phyloP scores from a whole-genome alignment of 2,329 filamentous ascomycete species.

The Pseudopithomyces chartarum region DNA sequence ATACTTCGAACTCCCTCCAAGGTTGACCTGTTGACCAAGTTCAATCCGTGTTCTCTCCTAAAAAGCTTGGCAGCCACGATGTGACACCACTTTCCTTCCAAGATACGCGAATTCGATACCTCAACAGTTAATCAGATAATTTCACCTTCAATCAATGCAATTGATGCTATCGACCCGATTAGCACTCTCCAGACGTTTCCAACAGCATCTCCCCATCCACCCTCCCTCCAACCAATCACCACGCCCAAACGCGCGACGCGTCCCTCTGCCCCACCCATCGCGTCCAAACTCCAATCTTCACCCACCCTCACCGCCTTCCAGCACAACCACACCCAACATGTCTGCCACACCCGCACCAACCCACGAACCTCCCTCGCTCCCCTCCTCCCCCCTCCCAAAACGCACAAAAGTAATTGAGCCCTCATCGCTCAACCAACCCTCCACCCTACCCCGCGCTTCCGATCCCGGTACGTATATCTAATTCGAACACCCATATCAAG shows the following conservation, averaged over 20 bases:
- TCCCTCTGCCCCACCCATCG: constrained; percentile 4
- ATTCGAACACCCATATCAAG: background rate
- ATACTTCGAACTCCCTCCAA: too few relatives aligned
- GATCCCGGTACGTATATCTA: constrained; percentile 25
- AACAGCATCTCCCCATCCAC: background rate
- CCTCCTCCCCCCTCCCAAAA: constrained; percentile 78
- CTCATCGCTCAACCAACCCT: constrained; percentile 34
- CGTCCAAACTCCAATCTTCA: background rate
- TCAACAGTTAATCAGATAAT: too few relatives aligned
- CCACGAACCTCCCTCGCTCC: constrained; percentile 60
- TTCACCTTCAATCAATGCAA: too few relatives aligned
- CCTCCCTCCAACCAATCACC: constrained; percentile 9
- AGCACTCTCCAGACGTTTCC: background rate
- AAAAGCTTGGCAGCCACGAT: too few relatives aligned
- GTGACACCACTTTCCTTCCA: too few relatives aligned
- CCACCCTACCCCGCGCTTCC: constrained; percentile 29
- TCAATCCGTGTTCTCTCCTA: too few relatives aligned
- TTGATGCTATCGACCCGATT: too few relatives aligned
- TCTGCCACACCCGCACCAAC: constrained; percentile 32
- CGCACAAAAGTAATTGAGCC: constrained; percentile 70
- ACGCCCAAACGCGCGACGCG: constrained; percentile 19
- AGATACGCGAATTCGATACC: too few relatives aligned
- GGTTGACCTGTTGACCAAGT: too few relatives aligned
- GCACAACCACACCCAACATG: constrained; percentile 2
- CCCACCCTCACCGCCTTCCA: constrained; percentile 2